Percentiles rank a stretch among this genome's conserved stretches.
phyloP scores from a whole-genome alignment of 495 filamentous ascomycete genomes.

The Neurospora hispaniola region DNA sequence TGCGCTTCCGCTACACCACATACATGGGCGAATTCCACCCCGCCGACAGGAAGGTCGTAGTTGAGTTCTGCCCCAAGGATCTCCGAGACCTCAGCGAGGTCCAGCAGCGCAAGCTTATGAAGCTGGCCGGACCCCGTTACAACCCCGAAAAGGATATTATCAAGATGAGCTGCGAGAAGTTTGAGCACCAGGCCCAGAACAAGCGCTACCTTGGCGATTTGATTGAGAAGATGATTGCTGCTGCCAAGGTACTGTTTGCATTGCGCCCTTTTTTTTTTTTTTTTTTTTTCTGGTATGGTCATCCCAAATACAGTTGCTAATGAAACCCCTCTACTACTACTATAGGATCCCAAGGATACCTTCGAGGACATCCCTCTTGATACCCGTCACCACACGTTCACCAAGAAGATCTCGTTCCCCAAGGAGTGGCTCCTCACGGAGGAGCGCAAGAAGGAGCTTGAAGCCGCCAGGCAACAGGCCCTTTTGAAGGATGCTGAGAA shows the following conservation, averaged over 20 bases:
- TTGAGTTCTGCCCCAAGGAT: conserved; percentile 71
- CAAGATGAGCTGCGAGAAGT: conserved; percentile 86
- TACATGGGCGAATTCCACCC: conserved; percentile 94
- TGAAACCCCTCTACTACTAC: not conserved
- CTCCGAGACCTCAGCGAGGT: conserved; percentile 44
- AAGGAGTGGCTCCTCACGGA: conserved; percentile 68
- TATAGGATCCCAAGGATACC: conserved; percentile 57
- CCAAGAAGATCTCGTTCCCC: conserved; percentile 62
- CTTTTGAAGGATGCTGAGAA: conserved; percentile 37
- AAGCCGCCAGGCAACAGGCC: conserved; percentile 42
- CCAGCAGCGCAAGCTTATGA: conserved; percentile 73
- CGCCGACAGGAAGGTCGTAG: conserved; percentile 82
- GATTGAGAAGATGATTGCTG: conserved; percentile 58
- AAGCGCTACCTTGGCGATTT: conserved; percentile 83
- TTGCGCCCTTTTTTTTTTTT: not conserved
- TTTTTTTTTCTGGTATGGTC: not conserved
- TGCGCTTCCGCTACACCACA: conserved; percentile 94
- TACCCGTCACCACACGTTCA: conserved; percentile 72
- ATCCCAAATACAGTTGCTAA: not conserved
- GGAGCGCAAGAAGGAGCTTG: conserved; percentile 53
- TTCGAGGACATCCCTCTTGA: conserved; percentile 89
- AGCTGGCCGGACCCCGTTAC: conserved; percentile 79
- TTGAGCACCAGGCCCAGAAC: conserved; percentile 81
- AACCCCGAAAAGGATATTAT: conserved; percentile 77
- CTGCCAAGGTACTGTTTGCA: conserved; percentile 50